Conservation (phyloP, 805 yeast species). For the Saturnispora ahearnii region DNA sequence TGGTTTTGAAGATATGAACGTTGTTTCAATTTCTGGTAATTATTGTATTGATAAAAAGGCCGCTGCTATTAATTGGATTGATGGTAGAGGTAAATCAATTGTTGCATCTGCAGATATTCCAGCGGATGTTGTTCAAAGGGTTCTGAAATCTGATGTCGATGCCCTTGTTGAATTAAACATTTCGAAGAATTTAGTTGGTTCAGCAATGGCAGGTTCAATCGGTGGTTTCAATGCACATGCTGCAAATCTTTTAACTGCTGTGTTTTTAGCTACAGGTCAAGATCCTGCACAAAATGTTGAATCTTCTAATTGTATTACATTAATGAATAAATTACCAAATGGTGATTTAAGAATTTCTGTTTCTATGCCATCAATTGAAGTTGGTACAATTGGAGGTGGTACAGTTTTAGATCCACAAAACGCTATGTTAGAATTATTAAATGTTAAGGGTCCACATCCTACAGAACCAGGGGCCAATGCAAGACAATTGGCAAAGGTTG, state of each 20-base stretch:
- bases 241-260: constrained; percentile 91
- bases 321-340: constrained; percentile 66
- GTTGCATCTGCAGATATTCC: constrained; percentile 95
- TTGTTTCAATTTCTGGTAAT: constrained; percentile 91
- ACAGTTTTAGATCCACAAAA: constrained; percentile 96
- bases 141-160: constrained; percentile 84
- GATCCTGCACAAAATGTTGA: constrained; percentile 99
- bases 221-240: constrained; percentile 99
- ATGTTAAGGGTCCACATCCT: constrained; percentile 94
- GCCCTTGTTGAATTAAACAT: constrained; percentile 86
- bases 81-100: constrained; percentile 96
- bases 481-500: constrained; percentile 81
- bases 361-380: constrained; percentile 99
- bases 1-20: constrained; percentile 91
- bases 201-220: constrained; percentile 96
- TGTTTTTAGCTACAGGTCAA: constrained; percentile 92
- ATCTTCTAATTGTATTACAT: constrained; percentile 92
- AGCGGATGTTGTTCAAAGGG: constrained; percentile 64
- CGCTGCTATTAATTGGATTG: constrained; percentile 98
- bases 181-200: constrained; percentile 85
- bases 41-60: constrained; percentile 97
- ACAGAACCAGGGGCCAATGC: constrained; percentile 92
- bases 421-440: constrained; percentile 88
- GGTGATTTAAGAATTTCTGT: constrained; percentile 89
- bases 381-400: constrained; percentile 99